Conservation (phyloP, 1,284 basidiomycete species). For the Trichosporon faecale region DNA sequence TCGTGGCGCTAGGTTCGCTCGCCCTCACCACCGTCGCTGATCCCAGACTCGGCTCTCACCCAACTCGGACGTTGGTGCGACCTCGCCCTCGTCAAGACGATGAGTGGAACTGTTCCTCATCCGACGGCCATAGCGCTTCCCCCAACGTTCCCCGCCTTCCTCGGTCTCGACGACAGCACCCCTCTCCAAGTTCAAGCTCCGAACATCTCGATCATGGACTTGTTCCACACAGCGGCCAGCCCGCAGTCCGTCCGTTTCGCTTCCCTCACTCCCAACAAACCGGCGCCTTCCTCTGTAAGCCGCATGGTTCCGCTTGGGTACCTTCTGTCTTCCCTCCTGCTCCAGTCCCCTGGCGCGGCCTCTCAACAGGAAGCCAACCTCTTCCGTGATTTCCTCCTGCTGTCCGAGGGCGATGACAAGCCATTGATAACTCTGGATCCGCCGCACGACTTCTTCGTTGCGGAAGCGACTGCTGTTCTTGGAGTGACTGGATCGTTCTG, state of each 20-base stretch:
- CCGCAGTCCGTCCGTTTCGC: background rate
- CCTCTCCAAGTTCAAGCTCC: background rate
- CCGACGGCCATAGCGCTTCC: conserved; percentile 3
- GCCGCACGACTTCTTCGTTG: background rate
- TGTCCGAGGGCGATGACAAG: background rate
- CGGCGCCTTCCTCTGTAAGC: background rate
- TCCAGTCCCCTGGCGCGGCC: conserved; percentile 4
- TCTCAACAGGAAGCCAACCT: conserved; percentile 1
- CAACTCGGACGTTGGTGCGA: background rate
- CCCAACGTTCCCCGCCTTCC: background rate
- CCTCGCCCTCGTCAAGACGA: background rate
- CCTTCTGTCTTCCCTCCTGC: conserved; percentile 7
- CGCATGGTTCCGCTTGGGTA: conserved; percentile 2
- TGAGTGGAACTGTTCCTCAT: conserved; percentile 8
- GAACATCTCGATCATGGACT: conserved; percentile 3
- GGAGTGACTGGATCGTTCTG: background rate
- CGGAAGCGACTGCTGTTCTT: background rate
- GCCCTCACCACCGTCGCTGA: background rate
- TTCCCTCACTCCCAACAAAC: background rate
- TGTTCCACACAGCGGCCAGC: background rate
- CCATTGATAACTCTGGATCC: background rate
- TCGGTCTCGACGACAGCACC: background rate
- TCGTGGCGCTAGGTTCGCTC: conserved; percentile 4
- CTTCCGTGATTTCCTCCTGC: background rate
- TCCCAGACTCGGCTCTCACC: conserved; percentile 1